Conservation (phyloP, 768 basidiomycete genomes). For the Sporobolomyces phaffii region DNA sequence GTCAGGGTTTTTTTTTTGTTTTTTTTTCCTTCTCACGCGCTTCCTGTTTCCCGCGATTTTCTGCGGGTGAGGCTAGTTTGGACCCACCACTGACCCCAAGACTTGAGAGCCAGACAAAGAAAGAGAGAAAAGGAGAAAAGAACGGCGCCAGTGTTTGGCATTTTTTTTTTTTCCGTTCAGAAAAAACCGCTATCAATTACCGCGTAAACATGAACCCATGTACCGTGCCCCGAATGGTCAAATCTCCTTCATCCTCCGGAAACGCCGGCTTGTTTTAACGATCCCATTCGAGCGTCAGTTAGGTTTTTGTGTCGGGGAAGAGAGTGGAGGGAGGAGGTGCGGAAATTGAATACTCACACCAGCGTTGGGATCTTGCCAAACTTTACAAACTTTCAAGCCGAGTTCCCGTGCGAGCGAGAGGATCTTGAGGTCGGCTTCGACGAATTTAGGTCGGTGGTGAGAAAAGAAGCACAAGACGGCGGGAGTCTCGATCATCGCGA, state of each 20-base stretch:
- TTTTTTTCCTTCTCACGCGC: too few relatives aligned
- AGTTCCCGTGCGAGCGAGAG: constrained; percentile 25
- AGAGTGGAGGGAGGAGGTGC: neutral
- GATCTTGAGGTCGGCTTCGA: constrained; percentile 30
- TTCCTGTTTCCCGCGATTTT: too few relatives aligned
- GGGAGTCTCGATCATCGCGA: constrained; percentile 8
- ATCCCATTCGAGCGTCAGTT: too few relatives aligned
- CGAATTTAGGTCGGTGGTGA: constrained; percentile 40
- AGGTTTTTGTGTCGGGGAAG: neutral
- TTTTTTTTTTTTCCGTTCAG: too few relatives aligned
- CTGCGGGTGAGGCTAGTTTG: too few relatives aligned
- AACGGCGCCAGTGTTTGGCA: too few relatives aligned
- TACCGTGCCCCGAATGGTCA: constrained; percentile 39
- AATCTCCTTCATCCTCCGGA: constrained; percentile 41
- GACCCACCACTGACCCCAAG: too few relatives aligned
- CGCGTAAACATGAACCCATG: constrained; percentile 39
- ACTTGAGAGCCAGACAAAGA: too few relatives aligned
- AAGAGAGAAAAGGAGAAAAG: too few relatives aligned
- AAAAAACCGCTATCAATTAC: too few relatives aligned
- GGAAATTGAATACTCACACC: constrained; percentile 33
- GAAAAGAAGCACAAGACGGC: constrained; percentile 40
- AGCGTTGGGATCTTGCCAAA: constrained; percentile 37
- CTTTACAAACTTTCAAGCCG: constrained; percentile 36
- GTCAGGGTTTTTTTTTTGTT: too few relatives aligned
- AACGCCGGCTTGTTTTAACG: constrained; percentile 41